These are phyloP conservation scores for Halenospora varia DNA, from an alignment of 495 filamentous ascomycete species.

Conservation along the genomic window DNA sequence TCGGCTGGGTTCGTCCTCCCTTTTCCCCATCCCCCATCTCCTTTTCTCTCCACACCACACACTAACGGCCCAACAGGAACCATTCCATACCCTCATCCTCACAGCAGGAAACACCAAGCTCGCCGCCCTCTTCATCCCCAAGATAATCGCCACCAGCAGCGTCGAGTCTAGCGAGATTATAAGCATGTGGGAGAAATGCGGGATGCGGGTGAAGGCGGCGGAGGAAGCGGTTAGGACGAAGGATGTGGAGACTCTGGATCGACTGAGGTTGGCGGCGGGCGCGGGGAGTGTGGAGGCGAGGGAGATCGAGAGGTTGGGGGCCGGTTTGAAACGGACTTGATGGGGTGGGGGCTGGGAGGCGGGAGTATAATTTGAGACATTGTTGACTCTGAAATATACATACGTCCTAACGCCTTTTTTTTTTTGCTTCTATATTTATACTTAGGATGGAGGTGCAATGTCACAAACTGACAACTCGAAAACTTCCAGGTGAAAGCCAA, in stretches of 20 bases:
- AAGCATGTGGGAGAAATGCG: slow-evolving; percentile 96
- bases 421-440: too few species aligned
- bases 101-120: slow-evolving; percentile 87
- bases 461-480: too few species aligned
- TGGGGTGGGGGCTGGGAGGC: neutral
- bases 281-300: slow-evolving; percentile 22
- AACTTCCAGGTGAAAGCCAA: too few species aligned
- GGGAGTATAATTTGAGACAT: too few species aligned
- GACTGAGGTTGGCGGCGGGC: slow-evolving; percentile 20
- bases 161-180: slow-evolving; percentile 53
- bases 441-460: too few species aligned
- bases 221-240: slow-evolving; percentile 85
- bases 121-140: slow-evolving; percentile 80
- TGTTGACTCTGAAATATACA: too few species aligned
- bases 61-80: slow-evolving; percentile 37
- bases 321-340: slow-evolving; percentile 15
- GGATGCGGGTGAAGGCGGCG: slow-evolving; percentile 82
- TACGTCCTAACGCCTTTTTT: too few species aligned
- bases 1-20: slow-evolving; percentile 73
- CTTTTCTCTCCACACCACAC: slow-evolving; percentile 8
- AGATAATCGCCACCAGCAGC: slow-evolving; percentile 41
- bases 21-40: slow-evolving; percentile 41
- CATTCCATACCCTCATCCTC: slow-evolving; percentile 87
- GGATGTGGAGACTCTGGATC: slow-evolving; percentile 56
- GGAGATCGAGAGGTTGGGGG: slow-evolving; percentile 25